Evolutionary conservation across 176 grass and related monocot species (phyloP).

Genomic region (Oryza coarctata): DNA sequence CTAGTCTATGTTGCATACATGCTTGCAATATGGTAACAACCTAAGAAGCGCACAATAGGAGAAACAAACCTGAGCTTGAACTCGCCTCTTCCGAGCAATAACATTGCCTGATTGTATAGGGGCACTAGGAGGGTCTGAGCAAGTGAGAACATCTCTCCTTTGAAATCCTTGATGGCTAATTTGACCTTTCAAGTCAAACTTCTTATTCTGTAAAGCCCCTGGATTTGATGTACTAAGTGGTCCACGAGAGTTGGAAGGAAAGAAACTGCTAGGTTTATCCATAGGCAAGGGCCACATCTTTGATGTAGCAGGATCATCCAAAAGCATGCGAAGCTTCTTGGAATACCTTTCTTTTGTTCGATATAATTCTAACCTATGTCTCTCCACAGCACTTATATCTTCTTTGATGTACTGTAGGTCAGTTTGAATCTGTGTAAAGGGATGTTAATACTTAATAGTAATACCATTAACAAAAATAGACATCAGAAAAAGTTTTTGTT

Average conservation of each 20-base stretch:
- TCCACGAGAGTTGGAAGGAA: conserved; percentile 51
- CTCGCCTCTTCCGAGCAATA: conserved; percentile 85
- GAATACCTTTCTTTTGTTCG: conserved; percentile 93
- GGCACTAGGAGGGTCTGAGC: conserved; percentile 52
- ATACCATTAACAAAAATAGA: conserved; percentile 24
- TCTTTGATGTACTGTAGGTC: conserved; percentile 99
- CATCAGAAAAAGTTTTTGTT: neutral
- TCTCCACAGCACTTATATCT: conserved; percentile 85
- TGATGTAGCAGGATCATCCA: conserved; percentile 69
- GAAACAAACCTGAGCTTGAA: conserved; percentile 79
- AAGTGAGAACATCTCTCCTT: conserved; percentile 72
- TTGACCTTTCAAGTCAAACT: conserved; percentile 73
- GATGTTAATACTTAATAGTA: too few species aligned
- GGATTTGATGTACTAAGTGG: conserved; percentile 58
- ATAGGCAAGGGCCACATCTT: conserved; percentile 62
- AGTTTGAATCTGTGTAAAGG: conserved; percentile 79
- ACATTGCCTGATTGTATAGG: conserved; percentile 75
- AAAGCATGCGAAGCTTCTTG: conserved; percentile 88
- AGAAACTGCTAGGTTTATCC: conserved; percentile 63
- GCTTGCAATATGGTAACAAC: neutral
- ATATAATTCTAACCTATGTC: conserved; percentile 79
- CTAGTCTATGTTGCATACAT: neutral
- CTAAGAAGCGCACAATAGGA: neutral
- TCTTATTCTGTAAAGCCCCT: conserved; percentile 69
- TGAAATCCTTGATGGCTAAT: conserved; percentile 69